phyloP scores from a whole-genome alignment of 306 rosid species.

The Vigna radiata region DNA sequence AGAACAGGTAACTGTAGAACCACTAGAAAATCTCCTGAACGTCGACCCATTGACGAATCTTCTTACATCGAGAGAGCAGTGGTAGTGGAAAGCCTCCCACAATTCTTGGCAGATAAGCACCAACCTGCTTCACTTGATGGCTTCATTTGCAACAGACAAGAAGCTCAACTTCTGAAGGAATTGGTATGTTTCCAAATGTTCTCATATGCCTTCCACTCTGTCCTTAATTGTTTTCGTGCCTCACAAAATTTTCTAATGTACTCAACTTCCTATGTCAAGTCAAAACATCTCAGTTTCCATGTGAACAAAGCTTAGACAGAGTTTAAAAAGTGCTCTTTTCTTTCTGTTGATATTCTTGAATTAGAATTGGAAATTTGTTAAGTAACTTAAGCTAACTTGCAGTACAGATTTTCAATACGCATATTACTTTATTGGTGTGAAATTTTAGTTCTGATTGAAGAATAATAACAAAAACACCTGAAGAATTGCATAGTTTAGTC shows the following conservation, averaged over 20 bases:
- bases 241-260: too few species aligned
- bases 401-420: background rate
- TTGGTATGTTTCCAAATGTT: slow-evolving; percentile 57
- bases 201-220: background rate
- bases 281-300: background rate
- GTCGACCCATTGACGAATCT: slow-evolving; percentile 58
- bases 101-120: slow-evolving; percentile 88
- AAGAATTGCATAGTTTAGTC: background rate
- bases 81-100: slow-evolving; percentile 65
- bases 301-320: background rate
- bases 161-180: slow-evolving; percentile 79
- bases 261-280: background rate
- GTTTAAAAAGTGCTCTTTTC: too few species aligned
- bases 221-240: background rate
- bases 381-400: background rate
- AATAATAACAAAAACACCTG: background rate
- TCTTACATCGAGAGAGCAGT: slow-evolving; percentile 67
- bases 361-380: background rate
- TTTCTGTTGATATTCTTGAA: background rate
- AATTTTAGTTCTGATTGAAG: background rate
- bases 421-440: background rate
- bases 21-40: slow-evolving; percentile 71
- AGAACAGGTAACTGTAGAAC: slow-evolving; percentile 65
- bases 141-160: slow-evolving; percentile 75
- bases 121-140: slow-evolving; percentile 74